Conservation (phyloP, 768 basidiomycete genomes). For the Crucibulum laeve region DNA sequence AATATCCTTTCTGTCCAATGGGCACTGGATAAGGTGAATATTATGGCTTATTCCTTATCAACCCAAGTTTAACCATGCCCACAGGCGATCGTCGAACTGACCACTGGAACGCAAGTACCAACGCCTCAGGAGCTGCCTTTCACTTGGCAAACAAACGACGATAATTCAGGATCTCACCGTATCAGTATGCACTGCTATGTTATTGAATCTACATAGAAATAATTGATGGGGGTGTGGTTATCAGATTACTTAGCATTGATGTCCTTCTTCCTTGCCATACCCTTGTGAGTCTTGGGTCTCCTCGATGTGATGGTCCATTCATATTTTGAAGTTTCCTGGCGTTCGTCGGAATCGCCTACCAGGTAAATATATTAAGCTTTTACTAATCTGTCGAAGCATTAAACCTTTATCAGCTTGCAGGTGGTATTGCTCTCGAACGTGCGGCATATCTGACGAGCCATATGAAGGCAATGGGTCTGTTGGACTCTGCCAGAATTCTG, state of each 20-base stretch:
- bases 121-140: conserved; percentile 57
- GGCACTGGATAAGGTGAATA: conserved; percentile 50
- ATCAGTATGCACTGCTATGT: neutral
- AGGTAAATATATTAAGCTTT: neutral
- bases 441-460: conserved; percentile 61
- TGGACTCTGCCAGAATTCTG: conserved; percentile 64
- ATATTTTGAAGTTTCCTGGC: neutral
- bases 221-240: neutral
- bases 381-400: neutral
- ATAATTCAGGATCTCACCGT: neutral
- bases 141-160: conserved; percentile 42
- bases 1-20: conserved; percentile 55
- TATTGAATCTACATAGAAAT: neutral
- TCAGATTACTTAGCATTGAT: neutral
- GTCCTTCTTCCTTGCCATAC: neutral
- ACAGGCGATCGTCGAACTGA: conserved; percentile 56
- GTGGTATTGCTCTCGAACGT: conserved; percentile 61
- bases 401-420: conserved; percentile 56
- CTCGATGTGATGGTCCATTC: neutral
- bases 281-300: neutral
- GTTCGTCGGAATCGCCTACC: neutral
- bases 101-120: conserved; percentile 35
- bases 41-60: neutral
- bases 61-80: neutral
- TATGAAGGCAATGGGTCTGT: conserved; percentile 77